Conservation (phyloP, 805 yeast species). For the Starmerella sp. region DNA sequence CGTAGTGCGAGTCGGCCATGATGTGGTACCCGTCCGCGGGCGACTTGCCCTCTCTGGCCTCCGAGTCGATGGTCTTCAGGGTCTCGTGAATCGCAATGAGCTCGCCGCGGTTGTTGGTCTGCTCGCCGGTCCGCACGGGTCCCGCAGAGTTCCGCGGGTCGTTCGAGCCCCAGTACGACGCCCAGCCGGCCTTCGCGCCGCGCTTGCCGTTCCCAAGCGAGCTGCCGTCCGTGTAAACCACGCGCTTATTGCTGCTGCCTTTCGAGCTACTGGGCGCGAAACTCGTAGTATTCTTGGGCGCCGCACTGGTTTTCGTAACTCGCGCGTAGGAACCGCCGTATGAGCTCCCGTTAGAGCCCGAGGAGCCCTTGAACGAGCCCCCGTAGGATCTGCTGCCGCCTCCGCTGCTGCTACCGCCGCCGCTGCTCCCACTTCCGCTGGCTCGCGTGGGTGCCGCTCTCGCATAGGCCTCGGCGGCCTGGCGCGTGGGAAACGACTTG, state of each 20-base stretch:
- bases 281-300: no score
- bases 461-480: conserved; percentile 40
- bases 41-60: background rate
- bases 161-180: conserved; percentile 53
- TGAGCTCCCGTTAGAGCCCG: background rate
- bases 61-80: conserved; percentile 27
- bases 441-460: background rate
- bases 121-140: conserved; percentile 37
- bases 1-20: conserved; percentile 60
- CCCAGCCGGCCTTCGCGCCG: conserved; percentile 51
- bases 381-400: no score
- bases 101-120: conserved; percentile 78
- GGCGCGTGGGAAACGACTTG: conserved; percentile 41
- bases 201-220: conserved; percentile 46
- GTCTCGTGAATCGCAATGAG: conserved; percentile 56
- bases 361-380: background rate
- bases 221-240: conserved; percentile 72
- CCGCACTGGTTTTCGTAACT: background rate
- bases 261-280: no score
- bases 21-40: conserved; percentile 4
- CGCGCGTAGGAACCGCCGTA: background rate
- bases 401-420: background rate
- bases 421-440: background rate
- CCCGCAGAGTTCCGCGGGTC: conserved; percentile 47
- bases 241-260: background rate